phyloP scores from a whole-genome alignment of 1,139 yeast species.

The Suhomyces taliae region DNA sequence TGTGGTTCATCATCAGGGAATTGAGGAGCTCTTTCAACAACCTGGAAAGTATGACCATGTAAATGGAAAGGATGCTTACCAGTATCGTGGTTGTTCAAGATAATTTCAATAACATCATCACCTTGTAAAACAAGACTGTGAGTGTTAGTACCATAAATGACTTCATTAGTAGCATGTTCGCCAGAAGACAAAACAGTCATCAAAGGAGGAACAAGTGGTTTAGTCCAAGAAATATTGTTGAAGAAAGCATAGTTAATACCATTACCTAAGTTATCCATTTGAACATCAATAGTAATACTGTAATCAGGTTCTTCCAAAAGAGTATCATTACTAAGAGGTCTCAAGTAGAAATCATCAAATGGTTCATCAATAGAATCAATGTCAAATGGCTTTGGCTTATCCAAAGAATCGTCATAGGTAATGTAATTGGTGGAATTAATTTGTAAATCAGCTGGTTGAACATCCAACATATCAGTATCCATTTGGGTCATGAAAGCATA shows the following conservation, averaged over 20 bases:
- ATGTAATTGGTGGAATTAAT: constrained; percentile 74
- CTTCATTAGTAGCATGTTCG: constrained; percentile 48
- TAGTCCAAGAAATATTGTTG: constrained; percentile 74
- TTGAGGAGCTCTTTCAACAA: constrained; percentile 39
- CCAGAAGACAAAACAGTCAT: constrained; percentile 75
- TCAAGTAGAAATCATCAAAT: constrained; percentile 66
- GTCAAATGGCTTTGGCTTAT: constrained; percentile 18
- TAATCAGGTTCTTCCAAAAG: constrained; percentile 66
- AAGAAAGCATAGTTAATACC: constrained; percentile 92
- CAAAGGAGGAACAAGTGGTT: constrained; percentile 82
- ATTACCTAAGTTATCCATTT: constrained; percentile 74
- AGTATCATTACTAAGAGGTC: constrained; percentile 54
- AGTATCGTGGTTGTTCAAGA: constrained; percentile 67
- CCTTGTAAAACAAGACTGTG: constrained; percentile 69
- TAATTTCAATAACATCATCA: constrained; percentile 66
- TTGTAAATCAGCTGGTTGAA: constrained; percentile 58
- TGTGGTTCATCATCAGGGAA: constrained; percentile 38
- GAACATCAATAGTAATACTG: constrained; percentile 61
- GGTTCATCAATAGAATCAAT: constrained; percentile 45
- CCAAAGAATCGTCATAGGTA: constrained; percentile 50
- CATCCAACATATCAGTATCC: constrained; percentile 80
- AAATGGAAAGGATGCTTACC: constrained; percentile 89
- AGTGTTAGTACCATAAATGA: constrained; percentile 71
- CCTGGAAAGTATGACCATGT: constrained; percentile 79
- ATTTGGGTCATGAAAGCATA: constrained; percentile 76